phyloP scores from a whole-genome alignment of 306 rosid species.

The Purshia tridentata region DNA sequence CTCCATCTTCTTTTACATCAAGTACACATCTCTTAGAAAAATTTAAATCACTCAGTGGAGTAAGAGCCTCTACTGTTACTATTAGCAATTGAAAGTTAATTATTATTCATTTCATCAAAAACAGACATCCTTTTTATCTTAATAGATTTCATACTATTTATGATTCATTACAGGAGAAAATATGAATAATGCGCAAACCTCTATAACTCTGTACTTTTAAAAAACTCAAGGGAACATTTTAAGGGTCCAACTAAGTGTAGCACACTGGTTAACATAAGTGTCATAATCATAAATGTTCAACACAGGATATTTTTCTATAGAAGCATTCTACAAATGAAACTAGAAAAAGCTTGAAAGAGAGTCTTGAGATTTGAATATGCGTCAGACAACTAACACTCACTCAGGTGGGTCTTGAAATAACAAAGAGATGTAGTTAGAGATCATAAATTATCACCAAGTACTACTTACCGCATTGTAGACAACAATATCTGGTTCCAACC shows the following conservation, averaged over 20 bases:
- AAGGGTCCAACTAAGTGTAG: not conserved
- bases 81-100: not conserved
- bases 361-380: not conserved
- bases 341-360: not conserved
- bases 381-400: not conserved
- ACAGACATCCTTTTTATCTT: not conserved
- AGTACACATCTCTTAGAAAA: not conserved
- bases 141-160: not conserved
- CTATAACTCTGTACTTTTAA: not conserved
- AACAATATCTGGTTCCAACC: slow-evolving; percentile 79
- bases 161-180: not conserved
- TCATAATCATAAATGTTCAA: not conserved
- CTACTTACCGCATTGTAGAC: slow-evolving; percentile 81
- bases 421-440: not conserved
- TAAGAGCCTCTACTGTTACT: not conserved
- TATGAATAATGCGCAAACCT: not conserved
- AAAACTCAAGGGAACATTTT: not conserved
- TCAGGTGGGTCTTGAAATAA: not conserved
- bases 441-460: slow-evolving; percentile 14
- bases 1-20: not conserved
- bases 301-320: not conserved
- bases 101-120: not conserved
- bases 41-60: not conserved
- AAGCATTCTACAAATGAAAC: not conserved
- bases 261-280: not conserved